Percentiles rank a stretch among this genome's conserved stretches.
These are phyloP conservation scores for Viola odorata DNA, from an alignment of 345 rosid species.

Conservation along the genomic window DNA sequence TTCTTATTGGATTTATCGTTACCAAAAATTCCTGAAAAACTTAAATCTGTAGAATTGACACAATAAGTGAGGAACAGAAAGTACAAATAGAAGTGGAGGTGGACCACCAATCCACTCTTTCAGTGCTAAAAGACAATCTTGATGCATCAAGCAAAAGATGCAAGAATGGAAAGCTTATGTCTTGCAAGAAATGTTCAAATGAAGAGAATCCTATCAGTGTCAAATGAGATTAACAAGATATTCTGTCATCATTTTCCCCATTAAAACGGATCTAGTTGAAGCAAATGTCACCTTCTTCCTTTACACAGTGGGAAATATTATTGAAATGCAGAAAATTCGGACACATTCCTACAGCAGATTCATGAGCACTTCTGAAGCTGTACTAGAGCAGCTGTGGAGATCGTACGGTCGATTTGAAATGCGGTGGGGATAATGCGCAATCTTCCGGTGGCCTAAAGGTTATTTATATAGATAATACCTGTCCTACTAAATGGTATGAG, in stretches of 20 bases:
- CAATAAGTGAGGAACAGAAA: too few species aligned
- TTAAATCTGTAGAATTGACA: background rate
- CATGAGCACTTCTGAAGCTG: background rate
- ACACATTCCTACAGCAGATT: background rate
- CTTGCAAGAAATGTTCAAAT: background rate
- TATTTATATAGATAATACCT: slow-evolving; percentile 21
- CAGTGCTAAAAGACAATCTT: slow-evolving; percentile 5
- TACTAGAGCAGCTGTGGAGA: slow-evolving; percentile 11
- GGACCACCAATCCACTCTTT: slow-evolving; percentile 39
- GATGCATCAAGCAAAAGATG: slow-evolving; percentile 1
- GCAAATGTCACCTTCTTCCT: slow-evolving; percentile 11
- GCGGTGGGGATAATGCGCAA: slow-evolving; percentile 25
- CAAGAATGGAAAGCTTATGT: background rate
- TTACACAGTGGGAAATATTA: slow-evolving; percentile 6
- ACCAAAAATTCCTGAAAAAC: too few species aligned
- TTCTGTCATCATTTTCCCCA: slow-evolving; percentile 2
- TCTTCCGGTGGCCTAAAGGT: background rate
- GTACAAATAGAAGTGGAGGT: slow-evolving; percentile 2
- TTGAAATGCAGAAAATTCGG: slow-evolving; percentile 9
- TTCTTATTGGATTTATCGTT: background rate
- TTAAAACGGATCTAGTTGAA: background rate
- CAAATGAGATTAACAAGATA: background rate
- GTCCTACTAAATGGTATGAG: background rate
- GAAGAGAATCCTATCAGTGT: background rate
- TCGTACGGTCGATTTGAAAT: slow-evolving; percentile 9